Evolutionary conservation across 306 rosid genomes (phyloP), one percentile per base, ranked within the genome.

Genomic region (Elaeagnus macrophylla): DNA sequence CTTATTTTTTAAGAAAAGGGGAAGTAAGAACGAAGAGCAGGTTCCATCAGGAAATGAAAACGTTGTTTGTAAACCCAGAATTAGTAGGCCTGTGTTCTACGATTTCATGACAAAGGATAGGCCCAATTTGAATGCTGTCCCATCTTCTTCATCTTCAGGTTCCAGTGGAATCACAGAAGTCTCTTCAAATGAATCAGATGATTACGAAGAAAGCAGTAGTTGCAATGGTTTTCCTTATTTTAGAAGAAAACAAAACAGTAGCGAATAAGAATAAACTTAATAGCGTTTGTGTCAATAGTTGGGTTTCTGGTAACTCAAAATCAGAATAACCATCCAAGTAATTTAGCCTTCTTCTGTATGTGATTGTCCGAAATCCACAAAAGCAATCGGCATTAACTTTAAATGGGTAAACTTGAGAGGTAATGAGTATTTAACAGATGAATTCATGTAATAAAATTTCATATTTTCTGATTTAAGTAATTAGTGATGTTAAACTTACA

Each of bases 1-100:
- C 45, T 78, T 91, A 76, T 91, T 91, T 72, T 67, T 84, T 57
- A 91, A 91, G 89, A 87, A 71, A 59, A 87, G 99, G 61, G 75
- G 65, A 17, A 57, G 66, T 43, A 79, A 72, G 53, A 74, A 42
- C 19, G 83, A 72, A 0, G 79, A 65, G 4, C 72, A 37, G 5
- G 54, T 39, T 1, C 64, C 47, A 67, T 12, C 53, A 2, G 43
- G 60, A 16, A 42, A 17, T 39, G 65, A 38, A 39, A 25, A 25
- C 32, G 32, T 12, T 32, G 46, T 19, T 54, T 37, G 37, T 3
- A 68, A 62, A 52, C 20, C 50, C 17, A 64, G 35, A 39, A 65
- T 7, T 37, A 3, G 17, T 10, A 67, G 52, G 73, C 81, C 91
- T 15, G 95, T 87, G 46, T 91, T 91, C 75, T 91, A 80, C 43